These are phyloP conservation scores for Teunomyces gatunensis DNA, from an alignment of 805 yeast species.

Conservation along the genomic window DNA sequence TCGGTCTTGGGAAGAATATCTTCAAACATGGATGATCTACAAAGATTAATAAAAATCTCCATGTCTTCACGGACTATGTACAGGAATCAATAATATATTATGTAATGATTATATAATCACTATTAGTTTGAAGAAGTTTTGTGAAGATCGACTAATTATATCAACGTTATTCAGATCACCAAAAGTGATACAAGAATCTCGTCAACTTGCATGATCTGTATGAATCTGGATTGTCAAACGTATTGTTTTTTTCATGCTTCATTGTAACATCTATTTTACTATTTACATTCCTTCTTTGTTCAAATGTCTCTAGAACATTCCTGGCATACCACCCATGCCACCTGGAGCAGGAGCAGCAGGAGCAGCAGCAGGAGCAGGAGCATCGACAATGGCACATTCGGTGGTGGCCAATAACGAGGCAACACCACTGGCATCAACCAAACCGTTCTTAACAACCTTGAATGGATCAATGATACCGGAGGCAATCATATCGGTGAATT, in stretches of 20 bases:
- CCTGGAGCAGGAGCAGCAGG: constrained; percentile 59
- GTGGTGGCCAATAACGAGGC: constrained; percentile 97
- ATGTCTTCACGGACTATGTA: background rate
- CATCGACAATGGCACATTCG: constrained; percentile 96
- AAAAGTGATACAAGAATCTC: too few relatives aligned
- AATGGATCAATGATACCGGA: constrained; percentile 98
- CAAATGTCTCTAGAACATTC: constrained; percentile 17
- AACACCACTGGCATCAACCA: constrained; percentile 95
- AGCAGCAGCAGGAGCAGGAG: constrained; percentile 72
- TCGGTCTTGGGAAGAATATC: constrained; percentile 2
- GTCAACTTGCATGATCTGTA: too few relatives aligned
- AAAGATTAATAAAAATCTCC: too few relatives aligned
- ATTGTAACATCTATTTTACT: constrained; percentile 1
- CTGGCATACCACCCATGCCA: constrained; percentile 64
- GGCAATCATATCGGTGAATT: constrained; percentile 92
- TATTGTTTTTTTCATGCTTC: background rate
- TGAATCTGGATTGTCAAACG: too few relatives aligned
- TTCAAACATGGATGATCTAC: constrained; percentile 6
- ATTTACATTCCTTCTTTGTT: constrained; percentile 2
- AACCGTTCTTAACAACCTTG: constrained; percentile 94
- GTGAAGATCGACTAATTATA: too few relatives aligned
- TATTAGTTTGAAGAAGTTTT: too few relatives aligned
- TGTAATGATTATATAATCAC: too few relatives aligned
- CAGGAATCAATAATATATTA: background rate
- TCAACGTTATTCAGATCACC: too few relatives aligned